These are phyloP conservation scores for Wallacemonas sp. DNA, from an alignment of 208 protist genomes.

Conservation along the genomic window DNA sequence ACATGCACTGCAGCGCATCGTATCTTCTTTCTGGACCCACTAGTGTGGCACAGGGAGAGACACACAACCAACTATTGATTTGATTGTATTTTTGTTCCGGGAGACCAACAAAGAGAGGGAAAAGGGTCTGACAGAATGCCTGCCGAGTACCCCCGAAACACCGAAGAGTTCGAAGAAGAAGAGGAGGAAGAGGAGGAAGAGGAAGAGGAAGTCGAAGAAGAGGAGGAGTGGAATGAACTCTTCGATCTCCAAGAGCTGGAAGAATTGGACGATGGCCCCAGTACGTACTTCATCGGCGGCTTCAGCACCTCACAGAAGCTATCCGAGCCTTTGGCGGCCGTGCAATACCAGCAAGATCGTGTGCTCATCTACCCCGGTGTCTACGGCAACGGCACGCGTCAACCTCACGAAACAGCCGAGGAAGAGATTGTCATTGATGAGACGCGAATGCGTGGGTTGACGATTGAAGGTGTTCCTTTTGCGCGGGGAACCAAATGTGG, in stretches of 20 bases:
- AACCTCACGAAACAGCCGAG: not conserved
- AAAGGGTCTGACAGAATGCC: slow-evolving; percentile 43
- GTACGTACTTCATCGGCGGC: slow-evolving; percentile 74
- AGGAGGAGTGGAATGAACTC: slow-evolving; percentile 72
- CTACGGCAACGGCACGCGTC: slow-evolving; percentile 28
- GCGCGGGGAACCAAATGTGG: slow-evolving; percentile 35
- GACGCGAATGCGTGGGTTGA: slow-evolving; percentile 43
- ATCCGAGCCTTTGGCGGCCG: slow-evolving; percentile 37
- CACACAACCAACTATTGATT: not conserved
- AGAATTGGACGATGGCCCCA: slow-evolving; percentile 67
- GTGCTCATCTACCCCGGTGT: slow-evolving; percentile 73
- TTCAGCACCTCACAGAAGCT: slow-evolving; percentile 64
- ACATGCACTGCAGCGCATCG: too few species aligned
- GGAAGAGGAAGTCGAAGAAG: slow-evolving; percentile 71
- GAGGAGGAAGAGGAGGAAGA: slow-evolving; percentile 77
- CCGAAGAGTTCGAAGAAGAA: slow-evolving; percentile 51
- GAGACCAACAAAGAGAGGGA: too few species aligned
- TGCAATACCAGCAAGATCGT: slow-evolving; percentile 69
- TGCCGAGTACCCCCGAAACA: slow-evolving; percentile 32
- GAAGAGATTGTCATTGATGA: slow-evolving; percentile 58
- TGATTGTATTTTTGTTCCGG: slow-evolving; percentile 15
- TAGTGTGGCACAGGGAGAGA: too few species aligned
- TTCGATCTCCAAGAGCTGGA: slow-evolving; percentile 52
- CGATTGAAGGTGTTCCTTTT: slow-evolving; percentile 62
- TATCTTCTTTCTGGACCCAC: too few species aligned